These are phyloP conservation scores for Neurospora intermedia DNA, from an alignment of 495 filamentous ascomycete species.

Conservation along the genomic window DNA sequence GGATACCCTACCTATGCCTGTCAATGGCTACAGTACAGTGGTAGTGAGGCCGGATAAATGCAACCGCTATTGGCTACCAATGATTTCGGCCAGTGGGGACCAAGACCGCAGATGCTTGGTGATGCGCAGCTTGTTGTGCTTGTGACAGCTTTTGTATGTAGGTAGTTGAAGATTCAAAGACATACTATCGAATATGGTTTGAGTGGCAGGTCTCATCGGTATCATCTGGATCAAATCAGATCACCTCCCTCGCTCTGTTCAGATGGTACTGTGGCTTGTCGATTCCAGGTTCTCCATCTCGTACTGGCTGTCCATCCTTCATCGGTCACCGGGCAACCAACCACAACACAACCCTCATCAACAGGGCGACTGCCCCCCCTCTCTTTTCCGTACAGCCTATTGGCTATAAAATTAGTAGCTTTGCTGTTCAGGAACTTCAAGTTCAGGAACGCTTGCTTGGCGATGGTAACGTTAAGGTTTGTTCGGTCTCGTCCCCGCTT, in stretches of 20 bases:
- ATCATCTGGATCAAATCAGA: no score
- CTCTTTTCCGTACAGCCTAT: neutral
- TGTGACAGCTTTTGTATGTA: neutral
- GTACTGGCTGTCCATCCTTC: neutral
- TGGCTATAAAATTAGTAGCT: neutral
- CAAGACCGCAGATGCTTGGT: neutral
- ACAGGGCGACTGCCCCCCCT: neutral
- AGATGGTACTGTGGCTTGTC: neutral
- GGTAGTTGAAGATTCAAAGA: neutral
- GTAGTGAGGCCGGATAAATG: neutral
- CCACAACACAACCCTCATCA: neutral
- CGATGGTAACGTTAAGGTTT: neutral
- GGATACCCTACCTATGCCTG: neutral
- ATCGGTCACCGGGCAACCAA: neutral
- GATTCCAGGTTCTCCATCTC: neutral
- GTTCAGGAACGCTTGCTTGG: neutral
- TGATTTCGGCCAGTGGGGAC: neutral
- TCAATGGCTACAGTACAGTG: neutral
- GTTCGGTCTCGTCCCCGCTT: neutral
- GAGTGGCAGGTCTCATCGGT: no score
- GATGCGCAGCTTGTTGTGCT: neutral
- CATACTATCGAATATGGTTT: no score
- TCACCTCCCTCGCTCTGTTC: no score
- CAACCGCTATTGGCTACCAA: neutral
- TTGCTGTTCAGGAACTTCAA: neutral